A percentile compares a stretch with the other conserved stretches of the same genome.
phyloP scores from a whole-genome alignment of 164 flowering plant genomes.

The Dillenia turbinata region DNA sequence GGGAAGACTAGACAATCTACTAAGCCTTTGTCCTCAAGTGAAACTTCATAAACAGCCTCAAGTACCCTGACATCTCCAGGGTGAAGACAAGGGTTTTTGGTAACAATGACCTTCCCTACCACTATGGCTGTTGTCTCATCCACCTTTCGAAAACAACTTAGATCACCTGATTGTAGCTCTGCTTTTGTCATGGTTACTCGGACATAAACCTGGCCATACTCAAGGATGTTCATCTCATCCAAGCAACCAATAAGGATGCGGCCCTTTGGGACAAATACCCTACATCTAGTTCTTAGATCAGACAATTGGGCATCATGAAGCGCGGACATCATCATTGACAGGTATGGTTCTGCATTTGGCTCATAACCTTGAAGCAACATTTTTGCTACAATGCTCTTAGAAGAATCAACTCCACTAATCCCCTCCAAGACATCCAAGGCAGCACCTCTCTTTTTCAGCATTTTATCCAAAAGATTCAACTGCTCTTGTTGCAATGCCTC shows the following conservation, averaged over 20 bases:
- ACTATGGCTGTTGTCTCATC: constrained; percentile 60
- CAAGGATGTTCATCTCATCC: constrained; percentile 74
- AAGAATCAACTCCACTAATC: constrained; percentile 30
- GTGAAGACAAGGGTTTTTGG: constrained; percentile 96
- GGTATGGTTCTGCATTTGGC: constrained; percentile 76
- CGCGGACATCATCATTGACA: constrained; percentile 75
- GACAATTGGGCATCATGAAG: constrained; percentile 52
- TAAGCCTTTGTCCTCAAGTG: constrained; percentile 54
- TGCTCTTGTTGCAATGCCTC: constrained; percentile 54
- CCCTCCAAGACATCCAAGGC: constrained; percentile 59
- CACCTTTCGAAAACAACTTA: constrained; percentile 42
- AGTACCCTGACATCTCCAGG: constrained; percentile 96
- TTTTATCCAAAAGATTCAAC: constrained; percentile 42
- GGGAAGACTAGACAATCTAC: constrained; percentile 85
- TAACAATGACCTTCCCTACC: constrained; percentile 77
- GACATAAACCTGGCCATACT: constrained; percentile 81
- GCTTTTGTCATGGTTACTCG: constrained; percentile 58
- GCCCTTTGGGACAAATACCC: constrained; percentile 80
- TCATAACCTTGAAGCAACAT: constrained; percentile 80
- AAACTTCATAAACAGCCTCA: constrained; percentile 59
- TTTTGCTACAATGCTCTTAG: constrained; percentile 30
- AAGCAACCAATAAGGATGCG: constrained; percentile 79
- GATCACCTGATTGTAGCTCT: constrained; percentile 35
- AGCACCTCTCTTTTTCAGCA: constrained; percentile 51
- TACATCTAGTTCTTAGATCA: constrained; percentile 66